These are phyloP conservation scores for Prunella vulgaris DNA, from an alignment of 257 asterid species.

Conservation along the genomic window DNA sequence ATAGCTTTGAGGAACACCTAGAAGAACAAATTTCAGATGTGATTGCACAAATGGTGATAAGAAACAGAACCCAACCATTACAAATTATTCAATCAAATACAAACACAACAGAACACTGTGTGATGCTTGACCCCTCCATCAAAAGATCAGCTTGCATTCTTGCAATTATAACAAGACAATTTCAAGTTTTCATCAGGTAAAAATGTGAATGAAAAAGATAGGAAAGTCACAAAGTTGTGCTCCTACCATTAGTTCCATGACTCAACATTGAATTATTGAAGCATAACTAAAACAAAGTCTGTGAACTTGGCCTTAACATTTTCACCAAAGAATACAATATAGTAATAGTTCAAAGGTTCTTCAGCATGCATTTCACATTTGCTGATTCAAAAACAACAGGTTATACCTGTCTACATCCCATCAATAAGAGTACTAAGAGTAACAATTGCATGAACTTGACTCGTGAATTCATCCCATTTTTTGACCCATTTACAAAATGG, in stretches of 20 bases:
- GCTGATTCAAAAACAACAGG: neutral
- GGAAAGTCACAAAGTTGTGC: neutral
- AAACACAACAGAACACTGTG: neutral
- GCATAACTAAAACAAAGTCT: neutral
- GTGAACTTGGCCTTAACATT: neutral
- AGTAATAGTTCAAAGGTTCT: neutral
- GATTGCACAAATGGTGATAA: neutral
- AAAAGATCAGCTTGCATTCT: neutral
- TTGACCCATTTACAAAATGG: too few relatives aligned
- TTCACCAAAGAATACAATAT: neutral
- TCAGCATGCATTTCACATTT: neutral
- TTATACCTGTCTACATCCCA: neutral
- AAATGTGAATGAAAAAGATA: neutral
- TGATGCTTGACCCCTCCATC: neutral
- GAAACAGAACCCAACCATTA: neutral
- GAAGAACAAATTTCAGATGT: conserved; percentile 4
- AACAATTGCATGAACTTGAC: too few relatives aligned
- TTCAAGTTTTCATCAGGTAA: neutral
- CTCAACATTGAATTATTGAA: neutral
- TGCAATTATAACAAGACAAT: neutral
- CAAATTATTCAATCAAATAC: neutral
- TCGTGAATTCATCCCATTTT: too few relatives aligned
- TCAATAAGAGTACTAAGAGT: neutral
- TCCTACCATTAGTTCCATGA: neutral
- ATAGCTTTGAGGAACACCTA: conserved; percentile 96